phyloP scores from a whole-genome alignment of 768 basidiomycete species.

The Lactifluus rugatus region DNA sequence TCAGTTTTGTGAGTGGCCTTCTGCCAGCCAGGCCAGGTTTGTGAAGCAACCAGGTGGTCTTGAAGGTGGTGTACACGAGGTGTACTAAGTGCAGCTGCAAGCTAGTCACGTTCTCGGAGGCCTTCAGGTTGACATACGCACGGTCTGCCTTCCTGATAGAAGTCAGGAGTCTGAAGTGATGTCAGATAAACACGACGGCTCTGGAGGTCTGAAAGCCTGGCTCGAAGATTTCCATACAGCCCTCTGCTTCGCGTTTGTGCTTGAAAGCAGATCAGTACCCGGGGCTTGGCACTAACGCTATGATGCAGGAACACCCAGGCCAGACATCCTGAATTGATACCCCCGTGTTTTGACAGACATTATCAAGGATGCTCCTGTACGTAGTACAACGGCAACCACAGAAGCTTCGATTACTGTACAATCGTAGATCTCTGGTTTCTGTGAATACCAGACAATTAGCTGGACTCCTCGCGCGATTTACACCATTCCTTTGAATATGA shows the following conservation, averaged over 20 bases:
- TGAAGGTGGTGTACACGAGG: no score
- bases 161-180: not conserved
- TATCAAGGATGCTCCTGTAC: not conserved
- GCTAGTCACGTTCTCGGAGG: not conserved
- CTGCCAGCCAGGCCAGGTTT: no score
- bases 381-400: not conserved
- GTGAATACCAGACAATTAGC: not conserved
- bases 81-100: not conserved
- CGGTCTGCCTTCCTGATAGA: not conserved
- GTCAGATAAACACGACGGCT: not conserved
- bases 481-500: not conserved
- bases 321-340: not conserved
- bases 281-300: not conserved
- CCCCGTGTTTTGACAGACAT: not conserved
- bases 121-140: not conserved
- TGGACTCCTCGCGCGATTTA: not conserved
- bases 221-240: not conserved
- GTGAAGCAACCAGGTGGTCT: no score
- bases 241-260: not conserved
- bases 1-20: no score
- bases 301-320: not conserved
- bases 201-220: not conserved
- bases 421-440: not conserved
- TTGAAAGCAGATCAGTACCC: not conserved
- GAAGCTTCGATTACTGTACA: not conserved